Evolutionary conservation across 441 rosid genomes (phyloP), one percentile per base, ranked within the genome.

Genomic region (Sinapis alba): DNA sequence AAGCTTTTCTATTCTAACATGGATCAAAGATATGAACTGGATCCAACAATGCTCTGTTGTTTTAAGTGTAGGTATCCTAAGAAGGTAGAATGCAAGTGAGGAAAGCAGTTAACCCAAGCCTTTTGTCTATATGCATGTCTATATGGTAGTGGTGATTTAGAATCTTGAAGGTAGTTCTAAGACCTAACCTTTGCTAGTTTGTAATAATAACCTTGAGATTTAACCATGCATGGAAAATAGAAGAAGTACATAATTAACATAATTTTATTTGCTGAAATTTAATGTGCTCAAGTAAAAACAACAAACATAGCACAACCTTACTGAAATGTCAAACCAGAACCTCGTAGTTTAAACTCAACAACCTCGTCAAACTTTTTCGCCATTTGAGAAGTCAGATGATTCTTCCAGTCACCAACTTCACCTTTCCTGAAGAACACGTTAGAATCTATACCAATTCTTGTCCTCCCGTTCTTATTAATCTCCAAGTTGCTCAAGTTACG

Each of bases 381-480:
- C 89, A 87, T 83, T 50, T 87, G 86, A 0, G 64, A n/a, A 0
- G 83, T 83, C 28, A 87, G 66, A 76, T 69, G 18, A 72, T 82
- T 85, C 57, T 27, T 68, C 83, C 81, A 87, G 10, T 88, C 92
- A 28, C 89, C 90, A 2, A 88, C 83, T 51, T 77, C 71, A 3
- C 89, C 92, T 62, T 72, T 78, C 62, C 89, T 78, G 50, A 88
- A 90, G 54, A 81, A 85, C 0, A 57, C 13, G 5, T 60, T 41
- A 50, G 75, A 75, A 27, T 72, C 82, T 51, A 74, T 53, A 1
- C 86, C 86, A 13, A 76, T 18, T 3, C 63, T 8, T 41, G 78
- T 27, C 27, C 62, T 82, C 13, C 89, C 86, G 1, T 26, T 80
- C 50, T 60, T 78, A 41, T 90, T 87, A 11, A 87, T 88, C 47